Base-by-base conservation (phyloP, 1,139 yeast species). In the Lodderomyces parapsilosis region DNA sequence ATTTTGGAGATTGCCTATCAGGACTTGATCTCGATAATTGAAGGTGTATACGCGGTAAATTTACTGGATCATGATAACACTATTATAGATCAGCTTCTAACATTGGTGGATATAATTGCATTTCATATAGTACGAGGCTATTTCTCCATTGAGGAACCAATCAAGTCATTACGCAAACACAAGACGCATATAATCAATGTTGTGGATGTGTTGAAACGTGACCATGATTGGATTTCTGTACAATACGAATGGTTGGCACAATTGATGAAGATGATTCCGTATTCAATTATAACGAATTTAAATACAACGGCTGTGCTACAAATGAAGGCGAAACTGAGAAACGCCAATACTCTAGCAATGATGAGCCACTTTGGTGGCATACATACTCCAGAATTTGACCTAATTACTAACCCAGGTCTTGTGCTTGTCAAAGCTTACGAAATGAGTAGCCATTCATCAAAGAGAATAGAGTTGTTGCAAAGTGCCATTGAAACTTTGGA, bases 81-180 rank as follows among this genome's bases (percentile, higher is more conserved):
- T 11, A 45, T 71, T 3, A 65, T 62, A 39, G 34, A 15, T 1
- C 73, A 70, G 43, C 54, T 74, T 7, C 59, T 88, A 36, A 56
- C 57, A 11, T 60, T 84, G 38, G 59, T 85, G 9, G 96, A 88
- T 57, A 57, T 77, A 2, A 57, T 79, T 7, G 84, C 86, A 0
- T 71, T 83, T 44, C 86, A 83, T 51, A 80, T 86, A 11, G 78
- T 80, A 3, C 71, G 86, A 48, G 70, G 82, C 0, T 78, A 81
- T 51, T 67, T 86, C 31, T 79, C 86, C n/a, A 50, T 79, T 20
- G 85, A 78, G 36, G 80, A 78, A 49, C 75, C 86, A 0, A 69
- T 81, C 33, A 53, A 69, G 32, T 88, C 90, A 0, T 76, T 80
- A 51, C 71, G 75, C 44, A 85, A 82, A 57, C 89, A 86, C 55